Conservation (phyloP, 345 rosid genomes). For the Combretum micranthum region DNA sequence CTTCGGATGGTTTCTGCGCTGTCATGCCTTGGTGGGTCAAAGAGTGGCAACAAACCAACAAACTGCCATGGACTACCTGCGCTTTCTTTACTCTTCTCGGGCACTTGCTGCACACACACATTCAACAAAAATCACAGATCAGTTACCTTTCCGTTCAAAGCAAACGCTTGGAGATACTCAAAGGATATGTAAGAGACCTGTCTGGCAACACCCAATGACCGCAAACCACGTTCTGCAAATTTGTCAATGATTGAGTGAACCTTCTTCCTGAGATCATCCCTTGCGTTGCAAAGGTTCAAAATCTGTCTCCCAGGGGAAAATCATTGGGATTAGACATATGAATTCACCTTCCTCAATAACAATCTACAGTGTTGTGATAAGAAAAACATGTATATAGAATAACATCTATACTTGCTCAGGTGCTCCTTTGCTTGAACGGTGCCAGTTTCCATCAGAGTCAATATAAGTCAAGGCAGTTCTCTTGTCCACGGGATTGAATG, state of each 20-base stretch:
- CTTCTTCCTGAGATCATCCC: slow-evolving; percentile 52
- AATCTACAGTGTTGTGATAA: background rate
- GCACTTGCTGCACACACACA: slow-evolving; percentile 20
- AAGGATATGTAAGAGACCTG: slow-evolving; percentile 40
- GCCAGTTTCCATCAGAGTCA: slow-evolving; percentile 66
- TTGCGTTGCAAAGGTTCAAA: slow-evolving; percentile 45
- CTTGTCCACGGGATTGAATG: slow-evolving; percentile 82
- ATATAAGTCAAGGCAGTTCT: slow-evolving; percentile 74
- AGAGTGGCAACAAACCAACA: slow-evolving; percentile 28
- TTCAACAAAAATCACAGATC: background rate
- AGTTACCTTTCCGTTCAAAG: background rate
- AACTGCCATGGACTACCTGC: slow-evolving; percentile 31
- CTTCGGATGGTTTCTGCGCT: slow-evolving; percentile 49
- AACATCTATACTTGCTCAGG: slow-evolving; percentile 64
- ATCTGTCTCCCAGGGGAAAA: slow-evolving; percentile 31
- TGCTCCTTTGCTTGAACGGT: slow-evolving; percentile 83
- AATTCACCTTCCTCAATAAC: background rate
- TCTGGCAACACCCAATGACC: slow-evolving; percentile 71
- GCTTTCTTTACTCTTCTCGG: slow-evolving; percentile 29
- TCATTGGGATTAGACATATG: background rate
- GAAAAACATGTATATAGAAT: background rate
- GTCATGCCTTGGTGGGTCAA: slow-evolving; percentile 48
- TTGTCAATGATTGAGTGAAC: slow-evolving; percentile 54
- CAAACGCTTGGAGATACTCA: background rate
- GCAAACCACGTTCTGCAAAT: slow-evolving; percentile 78